Evolutionary conservation across 768 basidiomycete species (phyloP).

Genomic region (Tulasnella calospora): DNA sequence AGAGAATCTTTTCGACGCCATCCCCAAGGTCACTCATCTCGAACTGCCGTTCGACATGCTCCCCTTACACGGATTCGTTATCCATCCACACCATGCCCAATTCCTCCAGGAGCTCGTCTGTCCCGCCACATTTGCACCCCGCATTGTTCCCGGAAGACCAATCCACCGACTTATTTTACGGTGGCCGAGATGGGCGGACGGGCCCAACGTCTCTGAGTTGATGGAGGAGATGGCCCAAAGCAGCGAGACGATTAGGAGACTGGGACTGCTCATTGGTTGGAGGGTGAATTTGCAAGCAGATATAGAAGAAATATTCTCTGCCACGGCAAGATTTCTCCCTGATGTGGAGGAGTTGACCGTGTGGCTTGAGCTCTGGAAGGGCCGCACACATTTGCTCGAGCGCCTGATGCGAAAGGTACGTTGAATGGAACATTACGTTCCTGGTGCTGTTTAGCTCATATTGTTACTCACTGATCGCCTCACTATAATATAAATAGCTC

Average conservation of each 20-base stretch:
- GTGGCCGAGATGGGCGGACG: neutral
- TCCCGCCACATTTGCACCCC: neutral
- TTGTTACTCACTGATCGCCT: neutral
- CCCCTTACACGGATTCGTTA: neutral
- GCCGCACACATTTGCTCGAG: neutral
- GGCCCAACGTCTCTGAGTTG: neutral
- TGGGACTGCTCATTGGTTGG: neutral
- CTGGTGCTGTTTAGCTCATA: neutral
- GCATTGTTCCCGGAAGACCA: neutral
- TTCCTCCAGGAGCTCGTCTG: neutral
- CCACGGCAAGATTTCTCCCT: neutral
- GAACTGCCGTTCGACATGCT: neutral
- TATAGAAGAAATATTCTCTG: neutral
- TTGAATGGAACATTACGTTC: neutral
- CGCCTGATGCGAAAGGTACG: neutral
- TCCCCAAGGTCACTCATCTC: neutral
- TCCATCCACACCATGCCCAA: neutral
- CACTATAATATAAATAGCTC: neutral
- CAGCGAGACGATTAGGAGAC: neutral
- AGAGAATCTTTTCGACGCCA: neutral
- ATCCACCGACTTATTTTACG: neutral
- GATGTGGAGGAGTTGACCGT: neutral
- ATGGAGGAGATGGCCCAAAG: neutral
- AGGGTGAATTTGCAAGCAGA: neutral
- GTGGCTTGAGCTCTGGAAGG: neutral